Conservation (phyloP, 108 stramenopile species). For the Stephanodiscus minutulus region DNA sequence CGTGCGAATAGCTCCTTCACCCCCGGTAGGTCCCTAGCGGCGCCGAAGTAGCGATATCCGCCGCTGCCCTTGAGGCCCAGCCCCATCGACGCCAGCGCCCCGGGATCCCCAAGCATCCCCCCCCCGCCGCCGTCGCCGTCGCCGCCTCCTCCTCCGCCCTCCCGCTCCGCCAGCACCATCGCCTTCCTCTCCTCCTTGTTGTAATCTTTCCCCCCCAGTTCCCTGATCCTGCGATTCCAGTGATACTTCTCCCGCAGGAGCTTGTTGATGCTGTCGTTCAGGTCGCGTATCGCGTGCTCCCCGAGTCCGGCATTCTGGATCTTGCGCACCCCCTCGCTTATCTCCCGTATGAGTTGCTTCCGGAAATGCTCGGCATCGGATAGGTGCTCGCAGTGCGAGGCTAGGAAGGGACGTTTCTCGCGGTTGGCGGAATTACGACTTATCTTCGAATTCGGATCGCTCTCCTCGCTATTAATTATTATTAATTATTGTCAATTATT, state of each 20-base stretch:
- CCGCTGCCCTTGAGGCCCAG: constrained; percentile 58
- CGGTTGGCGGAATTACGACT: constrained; percentile 24
- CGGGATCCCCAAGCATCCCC: constrained; percentile 31
- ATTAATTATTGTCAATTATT: no score
- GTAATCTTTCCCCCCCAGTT: constrained; percentile 87
- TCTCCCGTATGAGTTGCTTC: constrained; percentile 86
- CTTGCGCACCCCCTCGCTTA: constrained; percentile 75
- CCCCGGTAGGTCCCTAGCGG: constrained; percentile 93
- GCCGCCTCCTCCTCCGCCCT: constrained; percentile 45
- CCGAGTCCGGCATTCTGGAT: constrained; percentile 95
- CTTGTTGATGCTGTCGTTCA: constrained; percentile 98
- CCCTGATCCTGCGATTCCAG: constrained; percentile 92
- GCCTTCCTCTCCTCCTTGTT: constrained; percentile 73
- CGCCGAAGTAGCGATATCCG: constrained; percentile 95
- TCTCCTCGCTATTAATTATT: constrained; percentile 61
- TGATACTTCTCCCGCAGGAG: constrained; percentile 91
- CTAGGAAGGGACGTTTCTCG: constrained; percentile 82
- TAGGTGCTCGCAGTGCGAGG: constrained; percentile 85
- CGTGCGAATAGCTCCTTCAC: constrained; percentile 89
- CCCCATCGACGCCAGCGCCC: constrained; percentile 35
- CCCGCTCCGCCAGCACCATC: constrained; percentile 56
- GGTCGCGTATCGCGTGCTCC: constrained; percentile 95
- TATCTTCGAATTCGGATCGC: constrained; percentile 30
- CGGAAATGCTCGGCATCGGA: constrained; percentile 78
- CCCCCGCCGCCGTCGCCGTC: constrained; percentile 42